Evolutionary conservation across 2,329 filamentous ascomycete genomes (phyloP).

Genomic region (Colletotrichum sp.): DNA sequence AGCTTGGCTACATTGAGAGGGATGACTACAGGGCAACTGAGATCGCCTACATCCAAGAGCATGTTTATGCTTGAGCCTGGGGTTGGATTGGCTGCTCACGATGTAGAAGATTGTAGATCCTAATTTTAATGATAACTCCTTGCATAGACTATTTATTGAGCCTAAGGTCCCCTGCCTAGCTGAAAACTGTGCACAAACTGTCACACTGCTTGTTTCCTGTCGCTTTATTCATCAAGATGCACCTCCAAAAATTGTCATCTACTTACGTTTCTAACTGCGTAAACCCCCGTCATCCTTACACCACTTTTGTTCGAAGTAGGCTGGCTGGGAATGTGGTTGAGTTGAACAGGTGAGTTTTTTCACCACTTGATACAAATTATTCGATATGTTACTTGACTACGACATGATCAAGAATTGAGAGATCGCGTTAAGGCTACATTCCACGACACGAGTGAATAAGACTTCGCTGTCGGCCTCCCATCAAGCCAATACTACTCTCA

Average conservation of each 20-base stretch:
- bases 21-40: constrained; percentile 49
- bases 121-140: neutral
- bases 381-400: neutral
- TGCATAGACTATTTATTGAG: neutral
- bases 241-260: neutral
- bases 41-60: constrained; percentile 40
- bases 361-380: neutral
- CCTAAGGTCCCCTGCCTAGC: neutral
- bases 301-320: neutral
- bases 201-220: neutral
- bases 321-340: neutral
- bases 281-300: neutral
- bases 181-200: neutral
- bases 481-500: neutral
- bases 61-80: neutral
- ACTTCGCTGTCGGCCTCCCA: neutral
- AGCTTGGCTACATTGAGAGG: constrained; percentile 40
- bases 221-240: accelerated
- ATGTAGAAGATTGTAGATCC: neutral
- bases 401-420: neutral
- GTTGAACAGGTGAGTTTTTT: neutral
- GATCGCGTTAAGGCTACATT: neutral
- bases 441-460: neutral
- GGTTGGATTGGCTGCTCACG: neutral
- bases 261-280: neutral